A percentile compares a stretch with the other conserved stretches of the same genome.
Evolutionary conservation across 192 early-diverging fungal genomes (phyloP).

Genomic region (Geranomyces variabilis): DNA sequence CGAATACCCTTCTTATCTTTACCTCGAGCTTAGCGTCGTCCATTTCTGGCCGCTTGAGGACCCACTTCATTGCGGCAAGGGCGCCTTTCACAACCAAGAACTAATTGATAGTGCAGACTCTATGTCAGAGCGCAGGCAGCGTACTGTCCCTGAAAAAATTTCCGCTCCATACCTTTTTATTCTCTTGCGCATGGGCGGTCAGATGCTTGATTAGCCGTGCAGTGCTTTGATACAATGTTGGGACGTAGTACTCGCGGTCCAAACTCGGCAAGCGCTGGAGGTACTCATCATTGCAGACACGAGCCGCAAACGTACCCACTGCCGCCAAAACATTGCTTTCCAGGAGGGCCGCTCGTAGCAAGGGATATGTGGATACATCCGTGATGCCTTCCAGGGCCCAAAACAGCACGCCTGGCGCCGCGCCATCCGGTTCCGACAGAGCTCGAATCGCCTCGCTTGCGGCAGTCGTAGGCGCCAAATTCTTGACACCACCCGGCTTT

Average conservation of each 20-base stretch:
- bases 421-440: neutral
- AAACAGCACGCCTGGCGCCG: neutral
- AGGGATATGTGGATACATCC: neutral
- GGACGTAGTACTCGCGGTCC: neutral
- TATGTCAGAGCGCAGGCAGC: too few species aligned
- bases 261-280: neutral
- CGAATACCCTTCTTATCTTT: neutral
- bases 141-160: too few species aligned
- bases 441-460: neutral
- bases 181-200: slow-evolving; percentile 16
- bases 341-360: neutral
- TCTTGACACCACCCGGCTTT: neutral
- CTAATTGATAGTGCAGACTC: too few species aligned
- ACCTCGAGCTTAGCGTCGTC: slow-evolving; percentile 1
- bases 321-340: slow-evolving; percentile 1
- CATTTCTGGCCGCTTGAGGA: neutral
- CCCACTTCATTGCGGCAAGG: neutral
- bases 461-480: neutral
- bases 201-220: slow-evolving; percentile 1
- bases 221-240: neutral
- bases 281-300: neutral
- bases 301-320: neutral
- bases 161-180: slow-evolving; percentile 22
- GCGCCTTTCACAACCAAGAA: too few species aligned
- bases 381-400: slow-evolving; percentile 17